Evolutionary conservation across 1,139 yeast species (phyloP).

Genomic region (Casaregolazyma suthepensis): DNA sequence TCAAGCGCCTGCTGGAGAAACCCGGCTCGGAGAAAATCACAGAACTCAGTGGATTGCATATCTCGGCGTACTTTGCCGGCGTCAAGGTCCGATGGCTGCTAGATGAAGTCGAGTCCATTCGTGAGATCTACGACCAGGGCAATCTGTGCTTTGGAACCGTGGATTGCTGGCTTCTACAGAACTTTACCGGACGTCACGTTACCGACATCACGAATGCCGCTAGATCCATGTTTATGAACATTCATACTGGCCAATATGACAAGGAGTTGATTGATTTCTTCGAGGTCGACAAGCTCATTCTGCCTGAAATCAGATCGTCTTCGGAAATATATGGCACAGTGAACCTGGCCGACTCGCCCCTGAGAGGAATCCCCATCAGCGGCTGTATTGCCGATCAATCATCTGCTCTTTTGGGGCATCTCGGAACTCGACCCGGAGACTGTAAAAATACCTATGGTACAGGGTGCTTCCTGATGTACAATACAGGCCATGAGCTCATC

Average conservation of each 20-base stretch:
- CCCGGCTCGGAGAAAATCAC: slow-evolving; percentile 59
- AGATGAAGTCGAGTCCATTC: slow-evolving; percentile 68
- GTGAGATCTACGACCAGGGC: slow-evolving; percentile 64
- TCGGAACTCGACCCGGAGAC: slow-evolving; percentile 75
- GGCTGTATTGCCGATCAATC: slow-evolving; percentile 96
- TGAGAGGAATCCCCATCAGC: slow-evolving; percentile 61
- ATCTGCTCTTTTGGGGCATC: slow-evolving; percentile 88
- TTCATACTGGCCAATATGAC: slow-evolving; percentile 71
- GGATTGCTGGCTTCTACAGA: slow-evolving; percentile 90
- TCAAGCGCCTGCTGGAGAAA: slow-evolving; percentile 54
- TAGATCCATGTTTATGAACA: slow-evolving; percentile 85
- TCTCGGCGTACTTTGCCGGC: slow-evolving; percentile 87
- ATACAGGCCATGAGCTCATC: slow-evolving; percentile 59
- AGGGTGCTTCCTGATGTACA: slow-evolving; percentile 86
- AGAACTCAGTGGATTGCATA: slow-evolving; percentile 75
- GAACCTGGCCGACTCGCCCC: slow-evolving; percentile 21
- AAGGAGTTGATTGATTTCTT: slow-evolving; percentile 69
- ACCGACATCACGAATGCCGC: slow-evolving; percentile 91
- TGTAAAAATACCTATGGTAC: slow-evolving; percentile 98
- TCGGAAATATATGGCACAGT: slow-evolving; percentile 65
- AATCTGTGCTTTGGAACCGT: slow-evolving; percentile 90
- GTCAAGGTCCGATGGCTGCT: slow-evolving; percentile 86
- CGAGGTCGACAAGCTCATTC: slow-evolving; percentile 59
- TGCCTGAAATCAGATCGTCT: slow-evolving; percentile 79
- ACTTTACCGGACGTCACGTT: slow-evolving; percentile 68